Evolutionary conservation across 2,329 filamentous ascomycete species (phyloP).

Genomic region (Rhynchosporium graminicola): DNA sequence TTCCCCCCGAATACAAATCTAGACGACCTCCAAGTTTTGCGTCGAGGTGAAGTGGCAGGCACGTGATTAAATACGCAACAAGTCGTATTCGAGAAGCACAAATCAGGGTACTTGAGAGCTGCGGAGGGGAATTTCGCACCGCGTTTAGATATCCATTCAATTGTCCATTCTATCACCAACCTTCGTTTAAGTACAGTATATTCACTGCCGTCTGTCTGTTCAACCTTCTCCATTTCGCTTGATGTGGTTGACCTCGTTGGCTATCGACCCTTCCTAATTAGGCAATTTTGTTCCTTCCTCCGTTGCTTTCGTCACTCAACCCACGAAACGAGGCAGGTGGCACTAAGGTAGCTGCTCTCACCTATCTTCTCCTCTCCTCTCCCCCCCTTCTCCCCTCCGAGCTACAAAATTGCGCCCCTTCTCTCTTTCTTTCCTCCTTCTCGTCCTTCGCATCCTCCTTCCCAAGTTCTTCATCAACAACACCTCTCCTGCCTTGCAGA

Average conservation of each 20-base stretch:
- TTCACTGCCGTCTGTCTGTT: not conserved
- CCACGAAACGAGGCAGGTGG: too few relatives aligned
- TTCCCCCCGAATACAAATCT: too few relatives aligned
- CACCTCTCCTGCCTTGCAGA: conserved; percentile 19
- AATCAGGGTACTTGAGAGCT: too few relatives aligned
- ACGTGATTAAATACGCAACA: too few relatives aligned
- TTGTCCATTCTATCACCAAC: too few relatives aligned
- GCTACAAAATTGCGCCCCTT: conserved; percentile 14
- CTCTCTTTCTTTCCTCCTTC: conserved; percentile 21
- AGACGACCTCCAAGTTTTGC: too few relatives aligned
- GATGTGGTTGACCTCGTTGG: not conserved
- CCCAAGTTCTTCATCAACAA: conserved; percentile 3
- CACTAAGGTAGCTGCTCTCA: not conserved
- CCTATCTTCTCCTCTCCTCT: not conserved
- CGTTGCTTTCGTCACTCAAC: too few relatives aligned
- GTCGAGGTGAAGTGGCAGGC: too few relatives aligned
- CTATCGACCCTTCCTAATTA: conserved; percentile 5
- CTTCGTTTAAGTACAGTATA: too few relatives aligned
- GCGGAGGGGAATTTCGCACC: too few relatives aligned
- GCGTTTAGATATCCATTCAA: too few relatives aligned
- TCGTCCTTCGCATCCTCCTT: conserved; percentile 12
- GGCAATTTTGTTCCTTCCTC: not conserved
- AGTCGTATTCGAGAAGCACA: too few relatives aligned
- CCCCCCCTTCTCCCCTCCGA: not conserved
- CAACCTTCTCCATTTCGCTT: not conserved